A percentile compares a stretch with the other conserved stretches of the same genome.
These are phyloP conservation scores for Volvox reticuliferus DNA, from an alignment of 139 green algal genomes.

Conservation along the genomic window DNA sequence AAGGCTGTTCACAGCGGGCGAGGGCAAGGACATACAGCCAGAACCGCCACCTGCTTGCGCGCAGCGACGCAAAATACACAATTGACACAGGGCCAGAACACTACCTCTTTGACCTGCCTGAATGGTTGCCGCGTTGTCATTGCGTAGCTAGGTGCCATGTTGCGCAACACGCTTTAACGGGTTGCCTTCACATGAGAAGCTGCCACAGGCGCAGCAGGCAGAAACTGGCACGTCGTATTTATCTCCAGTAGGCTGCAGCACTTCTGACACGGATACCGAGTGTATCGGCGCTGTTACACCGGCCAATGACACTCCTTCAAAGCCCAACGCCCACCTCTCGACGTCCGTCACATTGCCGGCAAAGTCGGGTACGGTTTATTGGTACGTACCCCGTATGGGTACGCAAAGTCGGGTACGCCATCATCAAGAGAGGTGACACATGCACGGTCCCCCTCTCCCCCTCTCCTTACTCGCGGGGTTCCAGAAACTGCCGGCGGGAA, in stretches of 20 bases:
- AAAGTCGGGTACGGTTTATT: background rate
- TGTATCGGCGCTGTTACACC: background rate
- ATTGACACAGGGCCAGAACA: background rate
- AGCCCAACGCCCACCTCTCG: background rate
- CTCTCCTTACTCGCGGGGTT: too few relatives aligned
- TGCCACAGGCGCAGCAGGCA: background rate
- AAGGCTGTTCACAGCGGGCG: background rate
- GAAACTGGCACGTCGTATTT: background rate
- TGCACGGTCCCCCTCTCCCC: too few relatives aligned
- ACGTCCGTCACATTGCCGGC: background rate
- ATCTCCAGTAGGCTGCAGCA: background rate
- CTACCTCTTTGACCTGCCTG: background rate
- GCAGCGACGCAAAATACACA: conserved; percentile 33
- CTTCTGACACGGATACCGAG: background rate
- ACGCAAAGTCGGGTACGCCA: too few relatives aligned
- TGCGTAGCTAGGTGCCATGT: background rate
- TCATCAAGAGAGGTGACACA: too few relatives aligned
- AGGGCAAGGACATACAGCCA: conserved; percentile 10
- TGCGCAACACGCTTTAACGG: too few relatives aligned
- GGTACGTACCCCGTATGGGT: too few relatives aligned
- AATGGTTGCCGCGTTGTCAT: background rate
- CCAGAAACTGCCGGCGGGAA: too few relatives aligned
- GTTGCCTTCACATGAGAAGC: background rate
- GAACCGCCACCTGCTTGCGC: conserved; percentile 7
- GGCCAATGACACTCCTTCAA: background rate